Conservation (phyloP, 2,329 filamentous ascomycete species). For the Madurella mycetomatis region DNA sequence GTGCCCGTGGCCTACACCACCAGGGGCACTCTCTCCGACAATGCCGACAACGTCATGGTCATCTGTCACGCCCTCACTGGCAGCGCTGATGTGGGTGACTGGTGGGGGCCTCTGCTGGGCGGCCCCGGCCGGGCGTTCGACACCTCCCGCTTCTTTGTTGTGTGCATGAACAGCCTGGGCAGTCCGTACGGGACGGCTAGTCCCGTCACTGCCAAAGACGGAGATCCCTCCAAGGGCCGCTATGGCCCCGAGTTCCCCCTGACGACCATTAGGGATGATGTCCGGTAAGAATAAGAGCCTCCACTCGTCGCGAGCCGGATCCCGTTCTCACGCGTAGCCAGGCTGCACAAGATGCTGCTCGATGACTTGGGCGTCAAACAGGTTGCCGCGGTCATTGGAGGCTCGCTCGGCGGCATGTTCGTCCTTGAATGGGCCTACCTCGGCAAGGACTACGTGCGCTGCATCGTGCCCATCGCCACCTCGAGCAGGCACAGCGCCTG, state of each 20-base stretch:
- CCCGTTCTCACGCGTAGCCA: conserved; percentile 29
- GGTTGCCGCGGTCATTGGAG: conserved; percentile 73
- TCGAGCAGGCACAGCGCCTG: conserved; percentile 81
- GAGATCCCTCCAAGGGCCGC: conserved; percentile 64
- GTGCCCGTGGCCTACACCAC: conserved; percentile 66
- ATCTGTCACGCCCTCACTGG: conserved; percentile 83
- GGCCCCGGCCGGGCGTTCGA: conserved; percentile 77
- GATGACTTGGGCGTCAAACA: conserved; percentile 77
- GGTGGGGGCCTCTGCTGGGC: conserved; percentile 81
- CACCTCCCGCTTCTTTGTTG: conserved; percentile 75
- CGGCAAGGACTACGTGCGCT: conserved; percentile 77
- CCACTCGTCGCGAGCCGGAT: background rate
- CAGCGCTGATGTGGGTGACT: conserved; percentile 78
- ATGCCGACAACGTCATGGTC: conserved; percentile 64
- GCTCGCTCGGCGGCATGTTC: conserved; percentile 85
- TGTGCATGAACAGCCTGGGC: conserved; percentile 81
- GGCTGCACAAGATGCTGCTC: conserved; percentile 72
- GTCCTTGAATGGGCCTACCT: conserved; percentile 91
- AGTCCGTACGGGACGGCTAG: conserved; percentile 86
- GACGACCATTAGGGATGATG: conserved; percentile 92
- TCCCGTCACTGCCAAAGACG: conserved; percentile 83
- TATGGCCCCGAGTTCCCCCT: conserved; percentile 97
- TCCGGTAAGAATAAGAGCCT: conserved; percentile 60
- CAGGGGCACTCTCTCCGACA: conserved; percentile 55
- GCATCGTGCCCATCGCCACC: conserved; percentile 78